A percentile compares a stretch with the other conserved stretches of the same genome.
phyloP scores from a whole-genome alignment of 1,284 basidiomycete species.

The Thelephora terrestris region DNA sequence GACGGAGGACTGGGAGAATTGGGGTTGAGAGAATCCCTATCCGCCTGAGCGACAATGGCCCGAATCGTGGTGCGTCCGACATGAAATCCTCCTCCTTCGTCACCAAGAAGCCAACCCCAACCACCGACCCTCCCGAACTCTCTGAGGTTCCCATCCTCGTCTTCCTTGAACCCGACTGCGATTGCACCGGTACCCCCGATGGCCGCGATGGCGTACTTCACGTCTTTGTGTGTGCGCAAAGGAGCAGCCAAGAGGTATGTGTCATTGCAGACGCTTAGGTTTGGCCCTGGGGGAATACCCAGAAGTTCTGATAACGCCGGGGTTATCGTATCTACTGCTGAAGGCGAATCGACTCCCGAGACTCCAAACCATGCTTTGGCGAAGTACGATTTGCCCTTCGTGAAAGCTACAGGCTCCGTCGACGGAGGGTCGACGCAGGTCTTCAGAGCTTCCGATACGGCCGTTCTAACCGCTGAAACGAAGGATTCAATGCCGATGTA shows the following conservation, averaged over 20 bases:
- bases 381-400: constrained; percentile 29
- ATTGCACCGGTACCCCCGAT: constrained; percentile 69
- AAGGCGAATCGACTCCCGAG: constrained; percentile 64
- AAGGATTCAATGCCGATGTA: constrained; percentile 45
- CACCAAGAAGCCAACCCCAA: constrained; percentile 77
- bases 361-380: constrained; percentile 68
- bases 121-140: constrained; percentile 65
- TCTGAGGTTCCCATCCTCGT: constrained; percentile 26
- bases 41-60: constrained; percentile 48
- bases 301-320: constrained; percentile 44
- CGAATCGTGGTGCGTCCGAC: constrained; percentile 65
- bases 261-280: constrained; percentile 61
- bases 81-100: constrained; percentile 70
- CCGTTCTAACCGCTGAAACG: constrained; percentile 34
- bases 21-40: constrained; percentile 37
- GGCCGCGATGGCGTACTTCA: constrained; percentile 50
- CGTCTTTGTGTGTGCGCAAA: constrained; percentile 43
- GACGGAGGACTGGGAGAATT: constrained; percentile 20
- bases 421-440: constrained; percentile 27
- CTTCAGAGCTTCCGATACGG: constrained; percentile 45
- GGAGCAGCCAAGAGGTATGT: constrained; percentile 68
- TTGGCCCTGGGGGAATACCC: constrained; percentile 38
- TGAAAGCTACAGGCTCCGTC: constrained; percentile 26
- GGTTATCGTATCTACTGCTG: constrained; percentile 43
- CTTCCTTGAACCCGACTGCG: constrained; percentile 49